A percentile compares a stretch with the other conserved stretches of the same genome.
phyloP scores from a whole-genome alignment of 2,329 filamentous ascomycete species.

The Lecanicillium sp. region DNA sequence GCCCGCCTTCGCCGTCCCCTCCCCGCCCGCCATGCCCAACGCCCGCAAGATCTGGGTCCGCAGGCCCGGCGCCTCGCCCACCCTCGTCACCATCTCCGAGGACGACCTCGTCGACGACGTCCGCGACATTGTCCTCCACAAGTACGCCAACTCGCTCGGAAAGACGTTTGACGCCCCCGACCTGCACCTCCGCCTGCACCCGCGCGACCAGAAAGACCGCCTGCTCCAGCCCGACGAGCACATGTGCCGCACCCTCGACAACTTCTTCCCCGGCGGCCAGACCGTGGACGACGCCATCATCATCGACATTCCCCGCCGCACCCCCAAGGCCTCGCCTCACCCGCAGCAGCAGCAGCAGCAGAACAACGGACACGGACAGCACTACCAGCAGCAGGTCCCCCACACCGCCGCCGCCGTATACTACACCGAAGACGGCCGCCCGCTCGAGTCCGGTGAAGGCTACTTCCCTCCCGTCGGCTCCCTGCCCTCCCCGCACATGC shows the following conservation, averaged over 20 bases:
- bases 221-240: slow-evolving; percentile 79
- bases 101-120: slow-evolving; percentile 93
- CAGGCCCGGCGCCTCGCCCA: slow-evolving; percentile 77
- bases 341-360: slow-evolving; percentile 1
- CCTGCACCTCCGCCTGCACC: slow-evolving; percentile 68
- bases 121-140: slow-evolving; percentile 82
- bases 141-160: slow-evolving; percentile 90
- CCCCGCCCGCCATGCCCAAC: slow-evolving; percentile 39
- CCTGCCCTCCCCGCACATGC: slow-evolving; percentile 34
- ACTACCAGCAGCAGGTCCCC: slow-evolving; percentile 24
- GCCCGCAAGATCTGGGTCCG: slow-evolving; percentile 92
- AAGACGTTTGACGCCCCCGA: slow-evolving; percentile 87
- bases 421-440: slow-evolving; percentile 57
- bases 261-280: slow-evolving; percentile 82
- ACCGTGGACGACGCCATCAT: slow-evolving; percentile 81
- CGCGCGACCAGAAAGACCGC: slow-evolving; percentile 66
- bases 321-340: slow-evolving; percentile 74
- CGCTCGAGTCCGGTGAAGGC: slow-evolving; percentile 64
- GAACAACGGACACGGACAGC: background rate
- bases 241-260: slow-evolving; percentile 70
- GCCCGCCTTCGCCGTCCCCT: slow-evolving; percentile 30
- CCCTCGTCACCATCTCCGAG: slow-evolving; percentile 75
- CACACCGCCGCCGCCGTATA: slow-evolving; percentile 43
- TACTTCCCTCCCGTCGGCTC: slow-evolving; percentile 71
- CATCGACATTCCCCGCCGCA: slow-evolving; percentile 79